phyloP scores from a whole-genome alignment of 768 basidiomycete species.

The Tulasnella sp. region DNA sequence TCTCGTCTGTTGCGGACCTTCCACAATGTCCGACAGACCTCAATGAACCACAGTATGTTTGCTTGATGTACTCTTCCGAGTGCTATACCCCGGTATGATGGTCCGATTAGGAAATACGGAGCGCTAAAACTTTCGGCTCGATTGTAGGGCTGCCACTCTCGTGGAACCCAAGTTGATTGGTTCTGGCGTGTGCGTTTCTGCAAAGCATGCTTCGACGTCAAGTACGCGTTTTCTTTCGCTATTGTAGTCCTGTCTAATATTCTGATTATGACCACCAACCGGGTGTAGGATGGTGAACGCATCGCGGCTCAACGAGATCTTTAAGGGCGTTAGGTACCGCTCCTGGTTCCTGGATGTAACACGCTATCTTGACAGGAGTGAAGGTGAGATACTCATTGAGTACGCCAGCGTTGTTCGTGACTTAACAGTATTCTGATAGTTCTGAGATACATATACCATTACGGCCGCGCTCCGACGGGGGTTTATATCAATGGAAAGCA shows the following conservation, averaged over 20 bases:
- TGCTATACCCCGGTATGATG: slow-evolving; percentile 15
- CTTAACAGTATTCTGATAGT: not conserved
- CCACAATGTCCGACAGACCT: slow-evolving; percentile 32
- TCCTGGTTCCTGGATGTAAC: not conserved
- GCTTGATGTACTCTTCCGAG: slow-evolving; percentile 26
- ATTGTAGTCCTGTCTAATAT: not conserved
- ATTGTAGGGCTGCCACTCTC: not conserved
- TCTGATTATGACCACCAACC: not conserved
- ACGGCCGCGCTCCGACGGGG: not conserved
- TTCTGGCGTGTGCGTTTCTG: slow-evolving; percentile 1
- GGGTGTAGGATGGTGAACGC: not conserved
- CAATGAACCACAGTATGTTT: slow-evolving; percentile 33
- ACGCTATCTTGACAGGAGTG: not conserved
- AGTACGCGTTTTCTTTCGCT: not conserved
- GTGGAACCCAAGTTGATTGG: not conserved
- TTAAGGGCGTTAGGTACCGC: not conserved
- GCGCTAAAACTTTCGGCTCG: not conserved
- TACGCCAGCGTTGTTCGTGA: not conserved
- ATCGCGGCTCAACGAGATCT: not conserved
- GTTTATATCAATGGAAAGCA: not conserved
- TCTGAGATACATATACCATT: not conserved
- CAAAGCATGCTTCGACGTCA: not conserved
- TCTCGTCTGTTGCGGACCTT: slow-evolving; percentile 5
- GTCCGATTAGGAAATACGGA: no score
- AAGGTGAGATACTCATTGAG: not conserved